These are phyloP conservation scores for Pleurotus ostreatus DNA, from an alignment of 768 basidiomycete species.

Conservation along the genomic window DNA sequence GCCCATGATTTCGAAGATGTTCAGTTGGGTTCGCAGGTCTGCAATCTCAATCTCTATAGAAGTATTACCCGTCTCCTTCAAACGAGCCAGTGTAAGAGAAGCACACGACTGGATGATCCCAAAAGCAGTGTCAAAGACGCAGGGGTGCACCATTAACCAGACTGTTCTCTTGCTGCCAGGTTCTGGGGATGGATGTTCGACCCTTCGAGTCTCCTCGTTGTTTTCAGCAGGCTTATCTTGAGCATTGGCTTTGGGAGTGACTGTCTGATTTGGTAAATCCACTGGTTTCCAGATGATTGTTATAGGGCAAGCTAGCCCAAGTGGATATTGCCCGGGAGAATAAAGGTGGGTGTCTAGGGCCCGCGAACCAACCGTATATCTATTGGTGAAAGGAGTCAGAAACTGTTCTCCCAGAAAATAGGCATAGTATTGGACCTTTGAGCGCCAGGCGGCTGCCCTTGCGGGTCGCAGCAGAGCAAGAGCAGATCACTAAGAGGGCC, in stretches of 20 bases:
- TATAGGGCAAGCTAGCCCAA: constrained; percentile 63
- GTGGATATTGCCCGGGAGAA: constrained; percentile 58
- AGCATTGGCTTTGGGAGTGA: constrained; percentile 15
- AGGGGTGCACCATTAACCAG: constrained; percentile 83
- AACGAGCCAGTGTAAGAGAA: constrained; percentile 42
- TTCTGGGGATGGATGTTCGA: constrained; percentile 2
- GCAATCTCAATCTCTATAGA: constrained; percentile 54
- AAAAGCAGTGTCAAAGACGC: constrained; percentile 56
- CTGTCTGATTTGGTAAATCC: constrained; percentile 8
- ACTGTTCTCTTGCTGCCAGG: constrained; percentile 34
- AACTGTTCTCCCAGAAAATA: too few species aligned
- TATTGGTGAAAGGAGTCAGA: constrained; percentile 20
- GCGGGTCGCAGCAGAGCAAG: constrained; percentile 59
- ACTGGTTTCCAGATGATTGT: constrained; percentile 71
- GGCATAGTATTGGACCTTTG: constrained; percentile 40
- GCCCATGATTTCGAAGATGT: constrained; percentile 88
- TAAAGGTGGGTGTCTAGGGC: constrained; percentile 68
- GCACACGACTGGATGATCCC: constrained; percentile 46
- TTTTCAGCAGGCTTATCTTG: constrained; percentile 29
- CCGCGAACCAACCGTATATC: constrained; percentile 64
- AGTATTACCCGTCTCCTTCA: constrained; percentile 16
- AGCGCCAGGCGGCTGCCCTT: constrained; percentile 55
- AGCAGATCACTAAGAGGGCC: constrained; percentile 47
- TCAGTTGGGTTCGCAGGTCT: constrained; percentile 68
- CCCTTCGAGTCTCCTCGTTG: constrained; percentile 16